Conservation (phyloP, 164 flowering plant species). For the Nelumbo lutea region DNA sequence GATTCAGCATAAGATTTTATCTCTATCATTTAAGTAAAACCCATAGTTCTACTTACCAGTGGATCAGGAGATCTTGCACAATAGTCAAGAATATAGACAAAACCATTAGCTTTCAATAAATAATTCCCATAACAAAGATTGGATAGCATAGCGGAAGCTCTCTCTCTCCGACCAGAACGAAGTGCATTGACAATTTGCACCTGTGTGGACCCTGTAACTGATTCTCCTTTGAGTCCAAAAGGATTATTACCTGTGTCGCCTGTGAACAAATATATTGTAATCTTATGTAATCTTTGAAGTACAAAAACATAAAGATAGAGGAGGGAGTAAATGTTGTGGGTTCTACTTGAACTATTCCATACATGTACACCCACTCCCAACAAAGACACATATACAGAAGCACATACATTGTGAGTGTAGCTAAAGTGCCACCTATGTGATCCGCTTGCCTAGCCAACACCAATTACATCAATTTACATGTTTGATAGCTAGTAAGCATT, state of each 20-base stretch:
- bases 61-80: slow-evolving; percentile 78
- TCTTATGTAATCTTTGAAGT: neutral
- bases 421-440: too few species aligned
- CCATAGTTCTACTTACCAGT: slow-evolving; percentile 37
- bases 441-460: too few species aligned
- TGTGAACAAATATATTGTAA: slow-evolving; percentile 20
- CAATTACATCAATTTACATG: too few species aligned
- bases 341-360: too few species aligned
- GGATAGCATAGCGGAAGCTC: slow-evolving; percentile 53
- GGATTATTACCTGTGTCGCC: slow-evolving; percentile 26
- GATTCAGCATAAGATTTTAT: neutral
- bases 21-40: neutral
- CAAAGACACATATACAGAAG: too few species aligned
- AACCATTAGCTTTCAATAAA: slow-evolving; percentile 38
- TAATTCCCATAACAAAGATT: slow-evolving; percentile 24
- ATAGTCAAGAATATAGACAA: slow-evolving; percentile 45
- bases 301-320: neutral
- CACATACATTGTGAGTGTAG: too few species aligned
- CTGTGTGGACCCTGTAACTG: slow-evolving; percentile 26
- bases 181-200: slow-evolving; percentile 66
- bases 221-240: slow-evolving; percentile 16
- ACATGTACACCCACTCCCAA: too few species aligned
- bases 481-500: too few species aligned
- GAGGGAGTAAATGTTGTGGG: neutral
- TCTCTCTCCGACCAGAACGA: slow-evolving; percentile 46